Percentiles rank a stretch among this genome's conserved stretches.
Conservation (phyloP, 1,284 basidiomycete genomes). For the Moesziomyces globuligerus region DNA sequence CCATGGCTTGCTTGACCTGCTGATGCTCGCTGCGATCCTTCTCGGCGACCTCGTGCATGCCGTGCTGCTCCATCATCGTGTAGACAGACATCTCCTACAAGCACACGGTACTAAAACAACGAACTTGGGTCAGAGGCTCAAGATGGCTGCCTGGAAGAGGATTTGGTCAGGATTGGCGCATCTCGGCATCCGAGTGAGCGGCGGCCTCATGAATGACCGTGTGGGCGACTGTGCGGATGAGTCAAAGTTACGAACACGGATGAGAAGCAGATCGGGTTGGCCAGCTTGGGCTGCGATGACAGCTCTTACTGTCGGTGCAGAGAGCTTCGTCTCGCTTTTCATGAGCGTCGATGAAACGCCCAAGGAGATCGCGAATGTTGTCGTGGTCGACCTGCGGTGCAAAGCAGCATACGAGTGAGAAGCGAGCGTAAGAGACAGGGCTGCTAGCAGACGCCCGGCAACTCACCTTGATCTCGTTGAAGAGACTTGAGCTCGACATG, state of each 20-base stretch:
- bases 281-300: no score
- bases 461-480: slow-evolving; percentile 36
- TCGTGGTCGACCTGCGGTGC: slow-evolving; percentile 45
- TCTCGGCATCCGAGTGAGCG: slow-evolving; percentile 36
- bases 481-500: slow-evolving; percentile 15
- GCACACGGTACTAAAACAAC: no score
- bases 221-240: slow-evolving; percentile 14
- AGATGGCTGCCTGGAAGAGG: no score
- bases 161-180: not conserved
- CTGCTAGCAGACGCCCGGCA: not conserved
- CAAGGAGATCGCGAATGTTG: slow-evolving; percentile 48
- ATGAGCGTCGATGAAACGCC: slow-evolving; percentile 27
- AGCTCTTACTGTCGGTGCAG: slow-evolving; percentile 22
- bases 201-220: slow-evolving; percentile 38
- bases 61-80: slow-evolving; percentile 42
- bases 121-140: not conserved
- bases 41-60: slow-evolving; percentile 21
- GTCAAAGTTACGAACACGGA: no score
- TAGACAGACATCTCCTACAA: slow-evolving; percentile 47
- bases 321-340: slow-evolving; percentile 23
- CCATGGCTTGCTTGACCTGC: slow-evolving; percentile 50
- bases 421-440: not conserved
- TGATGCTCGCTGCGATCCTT: slow-evolving; percentile 51
- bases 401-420: not conserved
- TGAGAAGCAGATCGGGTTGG: not conserved